Percentiles rank a stretch among this genome's conserved stretches.
Evolutionary conservation across 805 yeast species (phyloP).

Genomic region (Saccharomycopsis fermentans): DNA sequence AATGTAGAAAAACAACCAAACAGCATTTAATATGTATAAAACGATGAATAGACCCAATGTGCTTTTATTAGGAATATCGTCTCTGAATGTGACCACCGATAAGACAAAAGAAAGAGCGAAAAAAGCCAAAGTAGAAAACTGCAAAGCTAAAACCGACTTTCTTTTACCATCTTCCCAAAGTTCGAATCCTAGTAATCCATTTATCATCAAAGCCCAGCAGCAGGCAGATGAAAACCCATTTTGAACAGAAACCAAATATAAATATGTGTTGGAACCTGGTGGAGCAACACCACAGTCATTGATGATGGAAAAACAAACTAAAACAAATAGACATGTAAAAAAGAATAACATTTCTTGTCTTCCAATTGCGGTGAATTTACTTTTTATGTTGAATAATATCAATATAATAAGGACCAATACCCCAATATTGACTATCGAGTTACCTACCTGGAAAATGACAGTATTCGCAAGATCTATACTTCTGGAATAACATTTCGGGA

Average conservation of each 20-base stretch:
- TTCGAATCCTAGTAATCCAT: slow-evolving; percentile 78
- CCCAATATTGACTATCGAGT: slow-evolving; percentile 75
- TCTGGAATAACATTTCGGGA: slow-evolving; percentile 76
- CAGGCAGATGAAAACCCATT: slow-evolving; percentile 62
- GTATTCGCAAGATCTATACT: slow-evolving; percentile 86
- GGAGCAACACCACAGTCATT: slow-evolving; percentile 93
- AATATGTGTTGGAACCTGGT: slow-evolving; percentile 64
- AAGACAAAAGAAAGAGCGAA: slow-evolving; percentile 60
- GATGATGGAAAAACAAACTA: slow-evolving; percentile 56
- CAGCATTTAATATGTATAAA: slow-evolving; percentile 60
- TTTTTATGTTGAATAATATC: slow-evolving; percentile 65
- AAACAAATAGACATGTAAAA: slow-evolving; percentile 47
- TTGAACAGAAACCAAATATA: slow-evolving; percentile 78
- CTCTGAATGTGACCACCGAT: slow-evolving; percentile 60
- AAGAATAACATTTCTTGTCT: slow-evolving; percentile 75
- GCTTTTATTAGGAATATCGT: slow-evolving; percentile 26
- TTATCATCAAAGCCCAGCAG: slow-evolving; percentile 57
- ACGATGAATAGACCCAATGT: slow-evolving; percentile 65
- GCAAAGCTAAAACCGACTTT: slow-evolving; percentile 46
- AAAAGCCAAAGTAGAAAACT: slow-evolving; percentile 42
- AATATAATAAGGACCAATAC: slow-evolving; percentile 54
- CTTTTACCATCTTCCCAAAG: slow-evolving; percentile 91
- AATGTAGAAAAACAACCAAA: slow-evolving; percentile 51
- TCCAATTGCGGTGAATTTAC: slow-evolving; percentile 92
- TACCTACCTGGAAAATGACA: slow-evolving; percentile 79